phyloP scores from a whole-genome alignment of 305 asterid species.

The Solanum chacoense region DNA sequence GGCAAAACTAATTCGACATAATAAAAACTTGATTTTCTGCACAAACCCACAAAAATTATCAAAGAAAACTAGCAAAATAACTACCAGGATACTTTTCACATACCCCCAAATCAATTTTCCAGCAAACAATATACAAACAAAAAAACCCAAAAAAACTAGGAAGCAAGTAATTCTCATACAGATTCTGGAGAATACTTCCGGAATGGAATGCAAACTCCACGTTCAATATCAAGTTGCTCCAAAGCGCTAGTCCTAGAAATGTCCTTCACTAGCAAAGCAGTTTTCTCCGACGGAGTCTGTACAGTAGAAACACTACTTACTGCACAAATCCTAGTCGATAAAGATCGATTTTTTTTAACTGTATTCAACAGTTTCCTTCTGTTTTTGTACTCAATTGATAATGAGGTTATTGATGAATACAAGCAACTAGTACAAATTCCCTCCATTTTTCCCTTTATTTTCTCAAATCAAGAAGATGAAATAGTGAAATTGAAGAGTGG shows the following conservation, averaged over 20 bases:
- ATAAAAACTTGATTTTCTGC: not conserved
- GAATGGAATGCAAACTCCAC: conserved; percentile 88
- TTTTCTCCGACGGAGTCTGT: not conserved
- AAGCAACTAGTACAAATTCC: conserved; percentile 2
- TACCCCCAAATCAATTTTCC: not conserved
- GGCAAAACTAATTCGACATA: not conserved
- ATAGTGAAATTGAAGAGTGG: not conserved
- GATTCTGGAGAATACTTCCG: conserved; percentile 79
- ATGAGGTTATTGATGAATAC: not conserved
- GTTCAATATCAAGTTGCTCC: conserved; percentile 89
- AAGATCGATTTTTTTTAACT: not conserved
- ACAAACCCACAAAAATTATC: not conserved
- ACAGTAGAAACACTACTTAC: not conserved
- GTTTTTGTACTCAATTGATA: not conserved
- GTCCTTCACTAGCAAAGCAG: not conserved
- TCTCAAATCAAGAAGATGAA: not conserved
- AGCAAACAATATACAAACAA: not conserved
- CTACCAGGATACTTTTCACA: not conserved
- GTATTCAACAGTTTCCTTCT: not conserved
- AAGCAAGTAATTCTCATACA: conserved; percentile 22
- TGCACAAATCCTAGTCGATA: not conserved
- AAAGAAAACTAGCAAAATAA: not conserved
- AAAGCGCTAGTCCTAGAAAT: conserved; percentile 44
- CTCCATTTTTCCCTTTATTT: not conserved
- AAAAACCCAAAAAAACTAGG: not conserved